Conservation (phyloP, 257 asterid species). For the Nicotiana tomentosiformis region DNA sequence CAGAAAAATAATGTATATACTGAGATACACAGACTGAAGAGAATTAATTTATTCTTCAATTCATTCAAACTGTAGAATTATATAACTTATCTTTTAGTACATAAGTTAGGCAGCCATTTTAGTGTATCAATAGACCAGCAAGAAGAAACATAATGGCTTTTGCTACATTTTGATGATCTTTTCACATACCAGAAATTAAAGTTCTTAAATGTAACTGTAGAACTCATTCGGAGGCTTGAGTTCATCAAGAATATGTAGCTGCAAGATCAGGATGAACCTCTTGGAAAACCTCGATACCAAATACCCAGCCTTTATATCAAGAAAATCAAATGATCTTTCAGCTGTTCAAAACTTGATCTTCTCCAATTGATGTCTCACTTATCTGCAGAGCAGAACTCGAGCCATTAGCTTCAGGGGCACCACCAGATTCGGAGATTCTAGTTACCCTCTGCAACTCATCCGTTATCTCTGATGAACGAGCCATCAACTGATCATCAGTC, state of each 20-base stretch:
- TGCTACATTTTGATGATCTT: not conserved
- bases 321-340: not conserved
- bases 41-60: not conserved
- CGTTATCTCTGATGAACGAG: slow-evolving; percentile 41
- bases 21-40: too few relatives aligned
- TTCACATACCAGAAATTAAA: not conserved
- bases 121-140: not conserved
- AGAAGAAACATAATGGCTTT: not conserved
- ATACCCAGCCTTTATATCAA: not conserved
- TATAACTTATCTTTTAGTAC: not conserved
- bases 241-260: not conserved
- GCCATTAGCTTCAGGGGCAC: slow-evolving; percentile 36
- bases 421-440: slow-evolving; percentile 67
- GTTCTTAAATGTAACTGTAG: not conserved
- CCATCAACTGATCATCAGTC: slow-evolving; percentile 54
- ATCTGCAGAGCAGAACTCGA: slow-evolving; percentile 28
- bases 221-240: not conserved
- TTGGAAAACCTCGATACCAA: not conserved
- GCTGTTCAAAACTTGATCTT: slow-evolving; percentile 13
- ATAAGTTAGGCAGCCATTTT: not conserved
- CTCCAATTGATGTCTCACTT: slow-evolving; percentile 41
- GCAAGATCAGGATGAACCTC: not conserved
- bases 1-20: too few relatives aligned
- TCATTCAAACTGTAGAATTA: not conserved
- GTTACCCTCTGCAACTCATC: slow-evolving; percentile 75